Conservation (phyloP, 148 eudicot species). For the Vaccinium darrowii region DNA sequence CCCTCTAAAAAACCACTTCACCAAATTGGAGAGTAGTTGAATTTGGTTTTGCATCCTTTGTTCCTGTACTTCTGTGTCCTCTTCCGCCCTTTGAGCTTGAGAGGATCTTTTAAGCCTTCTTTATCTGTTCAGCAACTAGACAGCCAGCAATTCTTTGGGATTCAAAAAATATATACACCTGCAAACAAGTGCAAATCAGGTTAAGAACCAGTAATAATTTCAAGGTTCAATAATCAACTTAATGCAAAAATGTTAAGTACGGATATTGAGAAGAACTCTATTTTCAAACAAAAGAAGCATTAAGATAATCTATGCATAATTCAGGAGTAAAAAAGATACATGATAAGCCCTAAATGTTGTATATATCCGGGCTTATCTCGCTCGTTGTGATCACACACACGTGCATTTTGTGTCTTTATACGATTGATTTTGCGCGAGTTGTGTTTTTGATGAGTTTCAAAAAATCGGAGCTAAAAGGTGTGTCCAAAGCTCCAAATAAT, state of each 20-base stretch:
- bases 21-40: slow-evolving; percentile 70
- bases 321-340: not conserved
- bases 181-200: slow-evolving; percentile 3
- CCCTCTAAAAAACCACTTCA: slow-evolving; percentile 62
- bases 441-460: too few relatives aligned
- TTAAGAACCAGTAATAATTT: not conserved
- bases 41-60: slow-evolving; percentile 38
- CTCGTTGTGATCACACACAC: too few relatives aligned
- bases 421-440: too few relatives aligned
- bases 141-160: slow-evolving; percentile 70
- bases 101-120: not conserved
- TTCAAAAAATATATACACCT: slow-evolving; percentile 73
- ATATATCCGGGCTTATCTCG: too few relatives aligned
- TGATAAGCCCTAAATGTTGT: too few relatives aligned
- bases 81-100: slow-evolving; percentile 30
- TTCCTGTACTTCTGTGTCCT: slow-evolving; percentile 3
- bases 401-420: too few relatives aligned
- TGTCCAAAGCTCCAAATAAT: too few relatives aligned
- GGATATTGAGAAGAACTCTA: not conserved
- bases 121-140: slow-evolving; percentile 64
- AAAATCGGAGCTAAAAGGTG: too few relatives aligned
- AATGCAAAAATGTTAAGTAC: not conserved
- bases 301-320: not conserved
- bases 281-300: not conserved
- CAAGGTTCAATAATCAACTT: not conserved